Evolutionary conservation across 331 rosid genomes (phyloP), one percentile per base, ranked within the genome.

Genomic region (Stylosanthes scabra): DNA sequence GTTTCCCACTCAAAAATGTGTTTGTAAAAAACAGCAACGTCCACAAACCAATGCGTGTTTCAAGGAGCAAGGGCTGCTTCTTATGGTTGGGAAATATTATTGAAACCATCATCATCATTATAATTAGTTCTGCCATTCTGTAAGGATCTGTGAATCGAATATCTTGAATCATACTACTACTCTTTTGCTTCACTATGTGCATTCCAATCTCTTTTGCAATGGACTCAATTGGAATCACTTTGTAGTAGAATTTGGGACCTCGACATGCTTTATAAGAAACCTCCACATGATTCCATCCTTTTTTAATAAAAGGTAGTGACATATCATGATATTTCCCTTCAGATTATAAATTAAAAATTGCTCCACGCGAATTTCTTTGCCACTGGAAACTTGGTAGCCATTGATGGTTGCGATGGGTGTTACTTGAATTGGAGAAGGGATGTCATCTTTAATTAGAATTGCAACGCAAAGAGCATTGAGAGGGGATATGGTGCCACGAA

Each of bases 211-310:
- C 29, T 6, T 37, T 44, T 46, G n/a, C 4, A 11, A 2, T 10
- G n/a, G 11, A 5, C 27, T 6, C 16, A 3, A 44, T 31, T 64
- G 28, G 59, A 10, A 52, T 10, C 11, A 7, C 4, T 3, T 40
- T 9, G 11, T 2, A 11, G 45, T 20, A 20, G 1, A 20, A 20
- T 0, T 20, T 20, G 25, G 25, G 25, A 20, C 25, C 25, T 20
- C 25, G 25, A 20, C 25, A 3, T 46, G 51, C 4, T 11, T 0
- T 7, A 47, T 0, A 31, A 1, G 1, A 9, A 49, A 68, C 8
- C 77, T 63, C 37, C 0, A 40, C 78, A 65, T 49, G 65, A 11
- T 57, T 65, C 78, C 82, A 78, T 10, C 27, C 61, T 20, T 0
- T 20, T 9, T 62, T 20, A n/a, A 63, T 6, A 1, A 7, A 52